Conservation (phyloP, 345 rosid genomes). For the Brassica rapa region DNA sequence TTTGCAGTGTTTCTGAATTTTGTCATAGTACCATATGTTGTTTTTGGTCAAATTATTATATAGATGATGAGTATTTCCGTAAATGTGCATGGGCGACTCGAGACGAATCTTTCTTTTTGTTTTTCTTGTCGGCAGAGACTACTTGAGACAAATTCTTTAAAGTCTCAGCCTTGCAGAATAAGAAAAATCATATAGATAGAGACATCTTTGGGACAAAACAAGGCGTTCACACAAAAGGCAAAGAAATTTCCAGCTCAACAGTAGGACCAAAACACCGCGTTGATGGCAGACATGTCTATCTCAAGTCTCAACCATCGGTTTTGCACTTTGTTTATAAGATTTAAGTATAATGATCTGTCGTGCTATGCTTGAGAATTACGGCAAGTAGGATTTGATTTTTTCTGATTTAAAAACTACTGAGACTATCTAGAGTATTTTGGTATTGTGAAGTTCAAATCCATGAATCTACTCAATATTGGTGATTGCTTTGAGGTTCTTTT, state of each 20-base stretch:
- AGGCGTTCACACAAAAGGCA: not conserved
- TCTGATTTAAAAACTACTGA: not conserved
- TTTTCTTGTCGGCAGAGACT: not conserved
- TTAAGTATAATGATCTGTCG: not conserved
- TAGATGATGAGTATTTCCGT: not conserved
- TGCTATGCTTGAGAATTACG: not conserved
- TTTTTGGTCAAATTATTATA: not conserved
- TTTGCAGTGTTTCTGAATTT: not conserved
- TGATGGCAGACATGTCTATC: not conserved
- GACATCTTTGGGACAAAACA: not conserved
- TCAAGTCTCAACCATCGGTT: not conserved
- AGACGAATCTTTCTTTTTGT: not conserved
- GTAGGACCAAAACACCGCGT: not conserved
- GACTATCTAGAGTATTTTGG: not conserved
- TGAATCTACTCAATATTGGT: no score
- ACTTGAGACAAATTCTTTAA: not conserved
- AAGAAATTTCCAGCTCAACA: not conserved
- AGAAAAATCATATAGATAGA: not conserved
- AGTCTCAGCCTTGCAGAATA: not conserved
- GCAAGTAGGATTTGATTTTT: not conserved
- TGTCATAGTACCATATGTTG: not conserved
- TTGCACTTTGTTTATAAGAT: not conserved
- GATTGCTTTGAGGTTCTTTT: no score
- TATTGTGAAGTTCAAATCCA: no score
- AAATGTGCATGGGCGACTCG: not conserved